These are phyloP conservation scores for Aotearoamyces nothofagi DNA, from an alignment of 2,329 filamentous ascomycete genomes.

Conservation along the genomic window DNA sequence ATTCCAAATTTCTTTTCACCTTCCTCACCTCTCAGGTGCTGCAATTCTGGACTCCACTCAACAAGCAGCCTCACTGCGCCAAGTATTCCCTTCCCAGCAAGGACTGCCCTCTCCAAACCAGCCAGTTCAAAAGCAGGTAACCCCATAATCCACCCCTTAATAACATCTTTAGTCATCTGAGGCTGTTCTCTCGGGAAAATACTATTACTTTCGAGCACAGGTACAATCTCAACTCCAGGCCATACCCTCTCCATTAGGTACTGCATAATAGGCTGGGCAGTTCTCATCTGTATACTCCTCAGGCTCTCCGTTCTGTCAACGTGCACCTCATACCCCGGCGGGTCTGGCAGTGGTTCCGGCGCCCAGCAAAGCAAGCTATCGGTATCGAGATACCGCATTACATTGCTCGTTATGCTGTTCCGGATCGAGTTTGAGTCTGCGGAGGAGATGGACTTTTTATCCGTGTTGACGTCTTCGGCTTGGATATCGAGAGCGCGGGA, in stretches of 20 bases:
- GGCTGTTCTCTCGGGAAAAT: conserved; percentile 66
- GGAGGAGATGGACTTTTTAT: too few relatives aligned
- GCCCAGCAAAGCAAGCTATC: conserved; percentile 91
- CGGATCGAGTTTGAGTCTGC: conserved; percentile 29
- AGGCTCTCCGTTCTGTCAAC: conserved; percentile 38
- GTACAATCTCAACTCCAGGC: conserved; percentile 66
- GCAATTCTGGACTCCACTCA: conserved; percentile 73
- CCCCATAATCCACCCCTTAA: conserved; percentile 61
- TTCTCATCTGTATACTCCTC: conserved; percentile 54
- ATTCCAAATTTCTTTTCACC: conserved; percentile 47
- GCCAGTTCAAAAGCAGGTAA: conserved; percentile 71
- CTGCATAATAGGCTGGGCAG: conserved; percentile 54
- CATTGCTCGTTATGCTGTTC: conserved; percentile 44
- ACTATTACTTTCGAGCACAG: conserved; percentile 63
- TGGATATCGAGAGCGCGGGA: conserved; percentile 74
- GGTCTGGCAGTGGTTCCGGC: conserved; percentile 33
- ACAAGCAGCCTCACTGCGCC: conserved; percentile 61
- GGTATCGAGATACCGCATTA: conserved; percentile 80
- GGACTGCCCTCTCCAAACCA: conserved; percentile 65
- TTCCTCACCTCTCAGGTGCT: conserved; percentile 27
- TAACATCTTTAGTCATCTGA: conserved; percentile 58
- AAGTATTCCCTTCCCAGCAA: conserved; percentile 79
- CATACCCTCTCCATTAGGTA: conserved; percentile 62
- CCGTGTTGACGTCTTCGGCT: conserved; percentile 39
- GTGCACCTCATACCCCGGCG: conserved; percentile 28